Conservation (phyloP, 140 eudicot genomes). For the Flaveria floridana region DNA sequence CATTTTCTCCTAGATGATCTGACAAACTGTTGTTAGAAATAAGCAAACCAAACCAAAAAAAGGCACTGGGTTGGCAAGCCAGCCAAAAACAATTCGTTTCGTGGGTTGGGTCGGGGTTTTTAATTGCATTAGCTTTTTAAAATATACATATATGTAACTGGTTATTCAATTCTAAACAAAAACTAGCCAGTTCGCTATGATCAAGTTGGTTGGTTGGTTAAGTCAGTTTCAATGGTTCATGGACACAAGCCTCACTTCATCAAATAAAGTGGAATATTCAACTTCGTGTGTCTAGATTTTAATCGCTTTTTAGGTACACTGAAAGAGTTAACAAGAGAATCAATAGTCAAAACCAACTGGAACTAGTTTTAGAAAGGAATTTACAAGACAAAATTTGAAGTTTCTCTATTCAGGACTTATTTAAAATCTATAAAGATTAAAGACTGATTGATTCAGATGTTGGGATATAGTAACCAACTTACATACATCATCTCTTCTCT, state of each 20-base stretch:
- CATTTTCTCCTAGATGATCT: not conserved
- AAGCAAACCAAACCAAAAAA: too few species aligned
- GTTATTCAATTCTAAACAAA: not conserved
- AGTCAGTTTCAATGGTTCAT: not conserved
- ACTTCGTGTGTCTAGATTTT: not conserved
- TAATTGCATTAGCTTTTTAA: too few species aligned
- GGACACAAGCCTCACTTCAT: not conserved
- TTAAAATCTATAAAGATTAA: slow-evolving; percentile 19
- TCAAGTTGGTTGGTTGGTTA: not conserved
- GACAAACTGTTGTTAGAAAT: too few species aligned
- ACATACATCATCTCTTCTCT: slow-evolving; percentile 17
- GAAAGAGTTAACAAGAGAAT: not conserved
- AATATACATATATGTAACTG: too few species aligned
- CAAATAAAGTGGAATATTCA: not conserved
- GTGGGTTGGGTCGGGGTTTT: too few species aligned
- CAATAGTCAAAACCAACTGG: not conserved
- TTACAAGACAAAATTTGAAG: slow-evolving; percentile 17
- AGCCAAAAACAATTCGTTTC: too few species aligned
- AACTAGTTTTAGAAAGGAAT: not conserved
- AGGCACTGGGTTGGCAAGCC: too few species aligned
- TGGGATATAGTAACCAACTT: slow-evolving; percentile 16
- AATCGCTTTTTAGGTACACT: too few species aligned
- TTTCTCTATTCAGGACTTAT: slow-evolving; percentile 13
- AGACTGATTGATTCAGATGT: slow-evolving; percentile 4
- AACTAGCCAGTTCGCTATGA: not conserved